Conservation (phyloP, 2,329 filamentous ascomycete genomes). For the Curvularia eragrostidis region DNA sequence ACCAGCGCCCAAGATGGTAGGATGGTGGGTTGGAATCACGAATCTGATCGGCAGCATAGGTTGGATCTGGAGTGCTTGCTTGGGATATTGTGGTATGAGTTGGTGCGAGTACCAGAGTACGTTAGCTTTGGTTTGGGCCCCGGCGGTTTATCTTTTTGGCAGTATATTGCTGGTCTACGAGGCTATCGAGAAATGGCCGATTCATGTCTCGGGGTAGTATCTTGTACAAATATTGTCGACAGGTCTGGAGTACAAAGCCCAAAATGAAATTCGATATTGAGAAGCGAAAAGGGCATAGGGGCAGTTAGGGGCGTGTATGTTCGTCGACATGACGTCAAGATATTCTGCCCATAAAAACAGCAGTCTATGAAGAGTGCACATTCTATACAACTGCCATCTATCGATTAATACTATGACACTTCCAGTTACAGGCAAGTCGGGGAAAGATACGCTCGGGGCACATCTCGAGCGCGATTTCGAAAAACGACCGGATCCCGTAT, state of each 20-base stretch:
- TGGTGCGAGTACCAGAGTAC: not conserved
- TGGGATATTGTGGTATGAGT: not conserved
- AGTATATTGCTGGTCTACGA: not conserved
- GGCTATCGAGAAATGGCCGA: not conserved
- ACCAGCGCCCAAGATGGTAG: not conserved
- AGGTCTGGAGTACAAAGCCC: not conserved
- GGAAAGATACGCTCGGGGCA: conserved; percentile 22
- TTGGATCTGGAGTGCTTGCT: not conserved
- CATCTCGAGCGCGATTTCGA: conserved; percentile 24
- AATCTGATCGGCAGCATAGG: not conserved
- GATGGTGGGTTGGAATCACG: not conserved
- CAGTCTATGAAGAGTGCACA: not conserved
- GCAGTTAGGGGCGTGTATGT: not conserved
- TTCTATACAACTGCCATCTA: not conserved
- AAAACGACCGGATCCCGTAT: conserved; percentile 36
- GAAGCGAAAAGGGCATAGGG: not conserved
- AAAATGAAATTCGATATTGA: not conserved
- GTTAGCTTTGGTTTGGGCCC: not conserved
- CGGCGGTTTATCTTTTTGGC: not conserved
- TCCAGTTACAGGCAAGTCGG: conserved; percentile 9
- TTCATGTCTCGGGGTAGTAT: not conserved
- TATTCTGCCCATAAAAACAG: not conserved
- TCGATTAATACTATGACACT: conserved; percentile 2
- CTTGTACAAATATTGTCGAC: not conserved
- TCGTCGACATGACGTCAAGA: conserved; percentile 4